phyloP scores from a whole-genome alignment of 805 yeast genomes.

The Suhomyces vadensis region DNA sequence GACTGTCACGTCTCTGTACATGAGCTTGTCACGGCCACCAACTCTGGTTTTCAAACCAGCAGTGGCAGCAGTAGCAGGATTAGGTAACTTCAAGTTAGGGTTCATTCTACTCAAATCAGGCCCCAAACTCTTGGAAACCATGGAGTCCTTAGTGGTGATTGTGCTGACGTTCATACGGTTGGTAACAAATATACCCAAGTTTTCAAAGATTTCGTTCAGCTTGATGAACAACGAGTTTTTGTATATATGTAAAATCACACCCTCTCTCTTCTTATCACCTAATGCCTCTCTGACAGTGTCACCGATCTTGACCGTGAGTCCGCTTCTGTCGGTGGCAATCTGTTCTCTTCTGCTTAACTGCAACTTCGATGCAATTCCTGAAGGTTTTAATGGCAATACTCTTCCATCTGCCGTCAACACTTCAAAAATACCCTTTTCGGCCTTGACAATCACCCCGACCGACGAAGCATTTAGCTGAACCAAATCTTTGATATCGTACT shows the following conservation, averaged over 20 bases:
- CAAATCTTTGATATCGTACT: slow-evolving; percentile 84
- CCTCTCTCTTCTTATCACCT: slow-evolving; percentile 76
- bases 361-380: slow-evolving; percentile 79
- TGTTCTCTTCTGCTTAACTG: slow-evolving; percentile 64
- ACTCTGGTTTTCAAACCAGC: slow-evolving; percentile 51
- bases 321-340: slow-evolving; percentile 82
- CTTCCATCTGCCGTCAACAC: slow-evolving; percentile 84
- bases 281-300: slow-evolving; percentile 83
- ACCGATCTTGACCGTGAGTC: slow-evolving; percentile 83
- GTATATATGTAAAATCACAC: slow-evolving; percentile 83
- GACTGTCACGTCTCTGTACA: slow-evolving; percentile 83
- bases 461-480: slow-evolving; percentile 83
- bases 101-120: slow-evolving; percentile 84
- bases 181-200: slow-evolving; percentile 88
- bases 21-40: slow-evolving; percentile 77
- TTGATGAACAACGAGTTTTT: slow-evolving; percentile 77
- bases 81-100: slow-evolving; percentile 71
- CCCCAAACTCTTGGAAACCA: slow-evolving; percentile 52
- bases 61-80: slow-evolving; percentile 40
- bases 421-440: slow-evolving; percentile 83
- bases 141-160: slow-evolving; percentile 78
- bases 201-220: slow-evolving; percentile 76
- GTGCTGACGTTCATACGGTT: slow-evolving; percentile 76
- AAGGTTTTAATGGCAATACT: slow-evolving; percentile 66
- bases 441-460: slow-evolving; percentile 87